phyloP scores from a whole-genome alignment of 2,329 filamentous ascomycete species.

The Chaetomiaceae sp. region DNA sequence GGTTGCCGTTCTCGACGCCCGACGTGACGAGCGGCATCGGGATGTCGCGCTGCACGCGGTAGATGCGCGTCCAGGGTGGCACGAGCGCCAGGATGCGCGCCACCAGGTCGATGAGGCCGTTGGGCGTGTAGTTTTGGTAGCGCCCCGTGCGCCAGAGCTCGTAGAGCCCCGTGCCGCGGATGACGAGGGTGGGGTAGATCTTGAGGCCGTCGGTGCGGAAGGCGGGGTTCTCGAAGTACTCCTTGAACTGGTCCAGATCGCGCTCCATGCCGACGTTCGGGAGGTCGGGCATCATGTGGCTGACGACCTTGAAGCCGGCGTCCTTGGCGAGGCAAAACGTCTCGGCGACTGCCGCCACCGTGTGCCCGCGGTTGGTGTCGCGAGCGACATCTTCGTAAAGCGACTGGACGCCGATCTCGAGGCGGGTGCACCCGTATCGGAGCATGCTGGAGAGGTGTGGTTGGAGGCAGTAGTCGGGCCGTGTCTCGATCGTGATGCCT shows the following conservation, averaged over 20 bases:
- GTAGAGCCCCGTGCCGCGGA: constrained; percentile 92
- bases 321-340: constrained; percentile 98
- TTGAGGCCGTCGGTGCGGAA: constrained; percentile 97
- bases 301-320: constrained; percentile 97
- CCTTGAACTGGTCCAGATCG: constrained; percentile 91
- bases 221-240: constrained; percentile 95
- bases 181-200: constrained; percentile 96
- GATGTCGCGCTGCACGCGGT: constrained; percentile 96
- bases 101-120: constrained; percentile 90
- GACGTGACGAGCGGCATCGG: constrained; percentile 99
- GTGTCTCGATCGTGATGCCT: constrained; percentile 95
- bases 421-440: constrained; percentile 90
- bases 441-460: constrained; percentile 96
- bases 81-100: constrained; percentile 93
- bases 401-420: constrained; percentile 94
- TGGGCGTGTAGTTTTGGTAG: constrained; percentile 98
- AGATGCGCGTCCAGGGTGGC: constrained; percentile 96
- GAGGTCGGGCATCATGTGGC: constrained; percentile 99
- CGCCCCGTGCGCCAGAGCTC: constrained; percentile 95
- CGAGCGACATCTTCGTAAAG: constrained; percentile 97
- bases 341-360: constrained; percentile 89
- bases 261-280: constrained; percentile 98
- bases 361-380: constrained; percentile 95
- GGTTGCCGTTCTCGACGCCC: constrained; percentile 94
- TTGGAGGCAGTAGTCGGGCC: constrained; percentile 93